Evolutionary conservation across 2,329 filamentous ascomycete species (phyloP).

Genomic region (Arthrinium puccinioides): DNA sequence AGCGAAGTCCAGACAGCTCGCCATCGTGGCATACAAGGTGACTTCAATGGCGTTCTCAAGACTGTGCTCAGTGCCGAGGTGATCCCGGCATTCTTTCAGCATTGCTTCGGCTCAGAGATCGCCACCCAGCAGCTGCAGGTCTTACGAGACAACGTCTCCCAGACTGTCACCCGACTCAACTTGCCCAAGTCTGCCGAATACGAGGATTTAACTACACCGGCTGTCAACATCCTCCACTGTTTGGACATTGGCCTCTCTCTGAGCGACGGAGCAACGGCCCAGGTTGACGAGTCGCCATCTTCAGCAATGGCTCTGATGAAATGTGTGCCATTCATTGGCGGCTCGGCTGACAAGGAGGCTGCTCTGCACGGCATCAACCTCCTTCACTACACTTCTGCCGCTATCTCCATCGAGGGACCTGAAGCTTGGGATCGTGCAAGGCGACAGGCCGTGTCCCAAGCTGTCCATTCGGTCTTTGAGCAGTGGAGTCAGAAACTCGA

Average conservation of each 20-base stretch:
- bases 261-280: conserved; percentile 35
- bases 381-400: conserved; percentile 38
- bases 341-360: conserved; percentile 12
- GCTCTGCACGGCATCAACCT: conserved; percentile 36
- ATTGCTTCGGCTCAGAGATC: conserved; percentile 21
- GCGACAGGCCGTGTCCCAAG: conserved; percentile 52
- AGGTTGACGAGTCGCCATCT: conserved; percentile 8
- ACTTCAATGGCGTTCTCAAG: conserved; percentile 72
- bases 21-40: conserved; percentile 54
- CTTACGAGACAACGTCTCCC: conserved; percentile 50
- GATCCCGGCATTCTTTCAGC: conserved; percentile 27
- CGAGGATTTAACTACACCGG: conserved; percentile 74
- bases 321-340: conserved; percentile 46
- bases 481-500: conserved; percentile 75
- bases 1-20: background rate
- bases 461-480: conserved; percentile 66
- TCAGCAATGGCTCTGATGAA: conserved; percentile 29
- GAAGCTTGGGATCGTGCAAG: conserved; percentile 30
- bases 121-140: conserved; percentile 39
- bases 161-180: conserved; percentile 63
- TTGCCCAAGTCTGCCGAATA: conserved; percentile 64
- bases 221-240: conserved; percentile 72
- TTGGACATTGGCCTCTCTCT: conserved; percentile 70
- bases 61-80: conserved; percentile 46
- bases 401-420: conserved; percentile 40